Evolutionary conservation across 2,329 filamentous ascomycete genomes (phyloP), one percentile per base, ranked within the genome.

Genomic region (Neofusicoccum kwambonambiense): DNA sequence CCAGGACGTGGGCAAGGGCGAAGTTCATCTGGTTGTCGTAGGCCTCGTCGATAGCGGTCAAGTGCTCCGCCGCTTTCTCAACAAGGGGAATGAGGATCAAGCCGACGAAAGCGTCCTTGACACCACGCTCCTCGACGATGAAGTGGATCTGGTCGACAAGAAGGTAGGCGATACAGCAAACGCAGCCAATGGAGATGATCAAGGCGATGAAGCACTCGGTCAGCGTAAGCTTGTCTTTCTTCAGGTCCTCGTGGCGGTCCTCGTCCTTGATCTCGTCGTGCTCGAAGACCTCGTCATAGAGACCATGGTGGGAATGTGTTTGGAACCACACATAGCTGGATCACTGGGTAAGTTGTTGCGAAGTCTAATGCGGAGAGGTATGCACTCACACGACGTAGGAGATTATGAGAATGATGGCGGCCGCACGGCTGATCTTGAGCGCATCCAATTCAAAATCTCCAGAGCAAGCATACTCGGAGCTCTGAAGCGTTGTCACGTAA

Each of bases 11-110:
- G 50, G 91, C 90, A 31, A 95, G 83, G 0, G 92, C 91, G 76
- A 93, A 89, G 79, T 95, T 95, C 83, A 93, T 92, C 70, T 90
- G 88, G 74, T 91, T 87, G 70, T 92, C 90, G 83, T 88, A 94
- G 27, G 92, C 92, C 82, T 96, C 92, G 70, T 95, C 91, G 65
- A 96, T 83, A 47, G 91, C 90, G 1, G 90, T 93, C 52, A 96
- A 80, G 77, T 96, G 92, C 76, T 96, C 92, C 12, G 92, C 91
- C 2, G 90, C 89, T 77, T 96, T 96, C 74, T 96, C 92, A 5
- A 95, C 91, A 0, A 96, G 83, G 3, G 91, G 89, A 4, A 95
- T 85, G 0, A 96, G 83, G 68, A 95, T 94, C 42, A 96, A 81
- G 71, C 91, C 86, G 67, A 89, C 79, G 68, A 89, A 89, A 35